Conservation (phyloP, 192 early-diverging fungal species). For the Phycomyces blakesleeanus region DNA sequence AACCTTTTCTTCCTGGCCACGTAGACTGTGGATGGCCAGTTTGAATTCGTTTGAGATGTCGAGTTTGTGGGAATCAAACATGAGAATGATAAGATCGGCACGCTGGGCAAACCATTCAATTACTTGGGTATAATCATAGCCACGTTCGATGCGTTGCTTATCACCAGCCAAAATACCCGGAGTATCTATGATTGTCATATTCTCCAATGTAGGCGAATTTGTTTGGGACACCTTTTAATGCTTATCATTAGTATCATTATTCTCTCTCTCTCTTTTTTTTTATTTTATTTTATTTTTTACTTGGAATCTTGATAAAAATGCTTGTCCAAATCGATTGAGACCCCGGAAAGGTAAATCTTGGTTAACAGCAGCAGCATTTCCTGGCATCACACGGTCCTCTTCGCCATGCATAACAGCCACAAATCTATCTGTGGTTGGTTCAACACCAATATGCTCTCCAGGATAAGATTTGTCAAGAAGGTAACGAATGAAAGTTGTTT, state of each 20-base stretch:
- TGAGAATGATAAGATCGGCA: conserved; percentile 72
- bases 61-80: conserved; percentile 85
- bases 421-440: conserved; percentile 79
- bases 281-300: no score
- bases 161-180: conserved; percentile 81
- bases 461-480: conserved; percentile 73
- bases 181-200: conserved; percentile 80
- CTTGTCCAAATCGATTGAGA: conserved; percentile 69
- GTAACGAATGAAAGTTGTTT: conserved; percentile 78
- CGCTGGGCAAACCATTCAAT: conserved; percentile 84
- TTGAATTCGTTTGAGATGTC: conserved; percentile 87
- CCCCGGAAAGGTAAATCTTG: conserved; percentile 72
- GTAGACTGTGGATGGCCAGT: conserved; percentile 62
- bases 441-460: conserved; percentile 74
- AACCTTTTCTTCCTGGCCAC: conserved; percentile 80
- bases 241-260: no score
- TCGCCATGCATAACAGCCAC: conserved; percentile 75
- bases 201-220: conserved; percentile 66
- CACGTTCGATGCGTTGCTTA: conserved; percentile 71
- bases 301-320: conserved; percentile 80
- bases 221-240: conserved; percentile 72
- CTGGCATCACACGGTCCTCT: conserved; percentile 74
- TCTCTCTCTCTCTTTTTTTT: no score
- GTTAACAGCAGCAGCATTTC: conserved; percentile 76
- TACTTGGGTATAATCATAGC: conserved; percentile 75